phyloP scores from a whole-genome alignment of 345 rosid species.

The Ceriops decandra region DNA sequence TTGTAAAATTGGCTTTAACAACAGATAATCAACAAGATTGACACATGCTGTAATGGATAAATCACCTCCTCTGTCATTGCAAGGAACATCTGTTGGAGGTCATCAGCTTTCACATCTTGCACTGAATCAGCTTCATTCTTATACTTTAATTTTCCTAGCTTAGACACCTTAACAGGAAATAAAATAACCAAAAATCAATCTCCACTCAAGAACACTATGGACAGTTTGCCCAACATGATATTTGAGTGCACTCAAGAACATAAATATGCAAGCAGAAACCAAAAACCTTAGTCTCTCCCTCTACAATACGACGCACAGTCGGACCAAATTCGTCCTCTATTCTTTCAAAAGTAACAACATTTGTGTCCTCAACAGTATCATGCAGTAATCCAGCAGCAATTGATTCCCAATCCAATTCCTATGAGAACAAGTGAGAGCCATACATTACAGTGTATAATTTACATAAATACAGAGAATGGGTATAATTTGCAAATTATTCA shows the following conservation, averaged over 20 bases:
- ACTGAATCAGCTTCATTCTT: conserved; percentile 63
- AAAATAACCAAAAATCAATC: conserved; percentile 3
- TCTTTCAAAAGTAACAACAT: conserved; percentile 81
- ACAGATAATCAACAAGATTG: conserved; percentile 12
- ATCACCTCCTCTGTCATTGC: conserved; percentile 97
- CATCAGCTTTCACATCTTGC: conserved; percentile 99
- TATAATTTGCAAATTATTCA: conserved; percentile 12
- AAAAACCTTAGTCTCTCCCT: conserved; percentile 98
- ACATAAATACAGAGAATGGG: conserved; percentile 6
- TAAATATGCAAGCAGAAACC: conserved; percentile 17
- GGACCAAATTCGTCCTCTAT: conserved; percentile 92
- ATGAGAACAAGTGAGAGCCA: conserved; percentile 23
- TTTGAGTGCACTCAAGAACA: conserved; percentile 1
- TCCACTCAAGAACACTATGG: conserved; percentile 7
- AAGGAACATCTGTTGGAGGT: conserved; percentile 94
- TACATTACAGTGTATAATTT: conserved; percentile 18
- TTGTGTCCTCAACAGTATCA: conserved; percentile 98
- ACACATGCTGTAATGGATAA: conserved; percentile 1
- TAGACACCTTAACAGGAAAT: conserved; percentile 62
- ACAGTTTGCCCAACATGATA: conserved; percentile 7
- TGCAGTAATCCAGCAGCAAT: conserved; percentile 94
- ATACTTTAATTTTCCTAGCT: conserved; percentile 88
- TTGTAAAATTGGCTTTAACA: conserved; percentile 10
- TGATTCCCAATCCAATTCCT: conserved; percentile 99
- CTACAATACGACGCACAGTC: conserved; percentile 86